Evolutionary conservation across 192 early-diverging fungal genomes (phyloP).

Genomic region (Backusella australiensis): DNA sequence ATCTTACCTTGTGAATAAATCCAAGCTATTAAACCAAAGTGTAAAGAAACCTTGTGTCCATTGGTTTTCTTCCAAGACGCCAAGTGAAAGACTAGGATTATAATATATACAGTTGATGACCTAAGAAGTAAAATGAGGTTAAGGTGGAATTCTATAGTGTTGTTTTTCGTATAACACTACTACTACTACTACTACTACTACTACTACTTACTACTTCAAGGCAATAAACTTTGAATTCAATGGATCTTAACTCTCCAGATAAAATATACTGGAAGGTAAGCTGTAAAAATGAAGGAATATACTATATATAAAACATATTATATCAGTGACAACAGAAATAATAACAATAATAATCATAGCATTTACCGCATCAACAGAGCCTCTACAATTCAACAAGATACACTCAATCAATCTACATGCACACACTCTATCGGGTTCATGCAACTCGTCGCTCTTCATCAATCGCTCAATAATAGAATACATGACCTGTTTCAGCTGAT

Average conservation of each 20-base stretch:
- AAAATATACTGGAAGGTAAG: constrained; percentile 66
- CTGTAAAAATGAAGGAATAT: constrained; percentile 67
- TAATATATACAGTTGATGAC: constrained; percentile 87
- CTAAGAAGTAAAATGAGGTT: neutral
- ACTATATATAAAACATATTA: constrained; percentile 25
- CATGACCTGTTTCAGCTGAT: constrained; percentile 66
- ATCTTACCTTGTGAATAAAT: constrained; percentile 54
- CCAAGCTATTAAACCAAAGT: constrained; percentile 67
- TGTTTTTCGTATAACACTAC: neutral
- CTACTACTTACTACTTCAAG: constrained; percentile 61
- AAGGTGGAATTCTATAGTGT: neutral
- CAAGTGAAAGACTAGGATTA: constrained; percentile 75
- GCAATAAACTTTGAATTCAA: constrained; percentile 67
- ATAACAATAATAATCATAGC: neutral
- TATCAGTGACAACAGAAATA: constrained; percentile 3
- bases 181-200: constrained; percentile 42
- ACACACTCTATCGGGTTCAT: constrained; percentile 73
- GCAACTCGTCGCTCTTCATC: constrained; percentile 75
- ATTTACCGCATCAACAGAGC: constrained; percentile 68
- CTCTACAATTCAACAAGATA: constrained; percentile 79
- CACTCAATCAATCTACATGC: constrained; percentile 85
- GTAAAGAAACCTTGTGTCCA: constrained; percentile 78
- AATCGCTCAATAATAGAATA: constrained; percentile 83
- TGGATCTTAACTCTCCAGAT: constrained; percentile 56
- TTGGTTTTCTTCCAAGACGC: constrained; percentile 71